These are phyloP conservation scores for Xylaria sp. DNA, from an alignment of 2,329 filamentous ascomycete genomes.

Conservation along the genomic window DNA sequence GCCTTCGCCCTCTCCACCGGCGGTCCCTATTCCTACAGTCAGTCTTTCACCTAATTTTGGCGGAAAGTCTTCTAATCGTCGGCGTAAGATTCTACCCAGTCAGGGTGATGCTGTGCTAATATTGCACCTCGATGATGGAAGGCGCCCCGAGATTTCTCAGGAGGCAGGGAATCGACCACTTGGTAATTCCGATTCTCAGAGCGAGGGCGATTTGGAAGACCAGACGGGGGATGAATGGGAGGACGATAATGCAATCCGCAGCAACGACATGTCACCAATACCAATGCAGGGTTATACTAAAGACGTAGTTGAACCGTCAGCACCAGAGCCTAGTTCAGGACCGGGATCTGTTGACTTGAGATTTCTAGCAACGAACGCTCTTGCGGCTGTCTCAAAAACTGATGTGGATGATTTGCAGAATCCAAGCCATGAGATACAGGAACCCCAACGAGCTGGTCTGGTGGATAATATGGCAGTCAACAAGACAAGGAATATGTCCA, in stretches of 20 bases:
- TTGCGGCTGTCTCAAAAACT: slow-evolving; percentile 34
- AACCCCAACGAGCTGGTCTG: slow-evolving; percentile 27
- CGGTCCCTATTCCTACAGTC: slow-evolving; percentile 50
- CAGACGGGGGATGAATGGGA: slow-evolving; percentile 33
- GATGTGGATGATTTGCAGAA: slow-evolving; percentile 29
- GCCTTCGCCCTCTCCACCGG: slow-evolving; percentile 58
- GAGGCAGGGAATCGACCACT: slow-evolving; percentile 60
- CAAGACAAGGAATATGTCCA: slow-evolving; percentile 28
- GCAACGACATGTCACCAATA: slow-evolving; percentile 42
- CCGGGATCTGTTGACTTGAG: slow-evolving; percentile 34
- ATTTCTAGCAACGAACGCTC: slow-evolving; percentile 39
- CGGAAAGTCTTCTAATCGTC: slow-evolving; percentile 58
- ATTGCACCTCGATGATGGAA: slow-evolving; percentile 65
- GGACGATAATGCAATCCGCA: slow-evolving; percentile 41
- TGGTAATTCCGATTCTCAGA: slow-evolving; percentile 50
- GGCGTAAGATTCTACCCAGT: slow-evolving; percentile 58
- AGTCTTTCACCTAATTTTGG: slow-evolving; percentile 48
- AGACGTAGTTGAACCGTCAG: slow-evolving; percentile 27
- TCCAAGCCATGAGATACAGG: slow-evolving; percentile 24
- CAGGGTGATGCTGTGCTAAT: slow-evolving; percentile 73
- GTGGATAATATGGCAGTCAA: slow-evolving; percentile 25
- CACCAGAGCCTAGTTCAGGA: slow-evolving; percentile 5
- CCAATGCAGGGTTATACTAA: slow-evolving; percentile 27
- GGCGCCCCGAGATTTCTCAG: slow-evolving; percentile 67
- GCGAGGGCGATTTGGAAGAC: slow-evolving; percentile 38